Base-by-base conservation (phyloP, 768 basidiomycete genomes). In the Cystofilobasidium capitatum region DNA sequence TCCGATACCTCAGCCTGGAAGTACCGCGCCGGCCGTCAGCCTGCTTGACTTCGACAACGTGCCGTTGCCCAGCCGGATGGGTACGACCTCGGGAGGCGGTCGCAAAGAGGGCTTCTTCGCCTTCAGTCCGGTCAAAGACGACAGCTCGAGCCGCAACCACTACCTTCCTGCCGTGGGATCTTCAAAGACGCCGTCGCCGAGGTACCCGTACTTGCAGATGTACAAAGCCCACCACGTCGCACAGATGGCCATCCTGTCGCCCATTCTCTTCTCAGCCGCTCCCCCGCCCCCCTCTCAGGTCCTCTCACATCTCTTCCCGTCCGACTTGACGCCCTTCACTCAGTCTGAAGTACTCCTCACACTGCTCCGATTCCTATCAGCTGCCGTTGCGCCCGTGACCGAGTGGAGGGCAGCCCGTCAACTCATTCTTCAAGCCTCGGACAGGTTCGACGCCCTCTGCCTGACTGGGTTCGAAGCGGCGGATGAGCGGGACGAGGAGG, bases 391-490 rank as follows among this genome's bases (percentile, higher is more conserved):
- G 70, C 91, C 94, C 0, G 78, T 91, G 1, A 81, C 83, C 4
- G 79, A 81, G 71, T 89, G 88, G 84, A 80, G 82, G 9, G 77
- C 82, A 26, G 80, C 89, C 40, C 79, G 82, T 35, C 76, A 83
- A 3, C 83, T 87, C 17, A 80, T 97, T 24, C 83, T 88, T 16
- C 82, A 87, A 0, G 86, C 89, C 0, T 84, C 86, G 75, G 93
- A 97, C 72, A 82, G 89, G 6, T 98, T 94, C 77, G 91, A 97
- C 71, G 88, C 88, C 16, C 83, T 80, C 33, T 81, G 94, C 16
- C 81, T 99, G n/a, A 83, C 86, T 0, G 87, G 86, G 0, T 99
- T 99, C 73, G 94, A 97, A 74, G 78, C 79, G n/a, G 88, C 89
- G 0, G 93, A 96, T 75, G 82, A 83, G 9, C 81, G 81, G 35